These are phyloP conservation scores for Trapa incisa DNA, from an alignment of 345 rosid species.

Conservation along the genomic window DNA sequence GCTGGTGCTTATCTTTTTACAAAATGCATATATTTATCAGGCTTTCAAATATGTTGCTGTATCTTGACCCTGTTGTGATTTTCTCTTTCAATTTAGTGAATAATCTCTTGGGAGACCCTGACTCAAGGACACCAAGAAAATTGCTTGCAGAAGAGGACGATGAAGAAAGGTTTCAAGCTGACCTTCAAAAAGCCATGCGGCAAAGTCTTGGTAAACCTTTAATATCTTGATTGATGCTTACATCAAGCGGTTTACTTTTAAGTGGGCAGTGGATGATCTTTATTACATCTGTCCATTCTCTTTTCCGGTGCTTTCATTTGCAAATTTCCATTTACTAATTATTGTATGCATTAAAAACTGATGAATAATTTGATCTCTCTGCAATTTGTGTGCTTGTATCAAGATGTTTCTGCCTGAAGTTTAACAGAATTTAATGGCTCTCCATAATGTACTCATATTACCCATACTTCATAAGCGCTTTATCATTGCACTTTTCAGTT, in stretches of 20 bases:
- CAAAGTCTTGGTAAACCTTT: conserved; percentile 74
- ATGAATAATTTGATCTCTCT: not conserved
- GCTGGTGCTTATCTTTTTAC: not conserved
- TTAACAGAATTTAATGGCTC: not conserved
- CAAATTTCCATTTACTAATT: too few relatives aligned
- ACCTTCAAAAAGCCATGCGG: conserved; percentile 61
- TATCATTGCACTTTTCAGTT: not conserved
- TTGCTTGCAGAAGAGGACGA: conserved; percentile 76
- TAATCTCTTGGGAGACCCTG: conserved; percentile 25
- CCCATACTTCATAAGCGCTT: not conserved
- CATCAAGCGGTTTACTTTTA: not conserved
- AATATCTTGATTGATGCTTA: too few relatives aligned
- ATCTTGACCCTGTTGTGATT: not conserved
- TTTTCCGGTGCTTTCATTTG: too few relatives aligned
- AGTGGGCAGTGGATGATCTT: not conserved
- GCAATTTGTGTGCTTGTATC: not conserved
- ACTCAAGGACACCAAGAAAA: conserved; percentile 59
- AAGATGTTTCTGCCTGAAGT: too few relatives aligned
- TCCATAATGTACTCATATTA: not conserved
- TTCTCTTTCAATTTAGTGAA: not conserved
- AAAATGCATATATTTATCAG: not conserved
- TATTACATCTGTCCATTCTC: not conserved
- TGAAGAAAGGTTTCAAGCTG: conserved; percentile 93
- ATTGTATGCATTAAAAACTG: too few relatives aligned
- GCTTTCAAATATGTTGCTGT: too few relatives aligned